Percentiles rank a stretch among this genome's conserved stretches.
Evolutionary conservation across 352 stramenopile genomes (phyloP).

Genomic region (Phytophthora agathidicida): DNA sequence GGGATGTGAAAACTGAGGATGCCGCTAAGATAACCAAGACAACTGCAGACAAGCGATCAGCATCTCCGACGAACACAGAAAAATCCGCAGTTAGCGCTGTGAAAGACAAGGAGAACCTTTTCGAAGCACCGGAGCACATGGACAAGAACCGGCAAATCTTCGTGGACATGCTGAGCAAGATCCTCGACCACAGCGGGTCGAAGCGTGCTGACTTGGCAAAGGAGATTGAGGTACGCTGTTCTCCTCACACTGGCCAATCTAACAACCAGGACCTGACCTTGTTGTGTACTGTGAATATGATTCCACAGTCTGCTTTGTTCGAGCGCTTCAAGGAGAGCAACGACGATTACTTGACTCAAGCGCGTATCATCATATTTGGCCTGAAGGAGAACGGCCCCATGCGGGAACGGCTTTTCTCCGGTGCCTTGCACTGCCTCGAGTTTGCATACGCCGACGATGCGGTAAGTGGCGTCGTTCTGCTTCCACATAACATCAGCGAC

Average conservation of each 20-base stretch:
- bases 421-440: conserved; percentile 70
- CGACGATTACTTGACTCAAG: conserved; percentile 75
- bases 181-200: conserved; percentile 50
- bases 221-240: conserved; percentile 66
- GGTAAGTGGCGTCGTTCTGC: no score
- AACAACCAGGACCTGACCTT: conserved; percentile 5
- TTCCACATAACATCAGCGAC: no score
- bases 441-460: conserved; percentile 75
- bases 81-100: background rate
- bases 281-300: conserved; percentile 1
- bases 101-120: conserved; percentile 29
- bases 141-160: conserved; percentile 68
- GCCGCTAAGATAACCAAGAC: background rate
- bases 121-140: conserved; percentile 45
- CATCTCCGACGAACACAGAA: conserved; percentile 10
- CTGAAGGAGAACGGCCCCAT: conserved; percentile 71
- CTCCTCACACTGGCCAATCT: background rate
- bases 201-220: conserved; percentile 51
- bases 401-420: conserved; percentile 68
- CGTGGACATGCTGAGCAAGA: conserved; percentile 72
- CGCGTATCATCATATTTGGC: conserved; percentile 81
- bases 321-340: conserved; percentile 84
- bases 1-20: conserved; percentile 10
- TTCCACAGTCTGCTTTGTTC: conserved; percentile 62
- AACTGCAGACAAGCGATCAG: conserved; percentile 9